phyloP scores from a whole-genome alignment of 495 filamentous ascomycete species.

The Jackrogersella minutella region DNA sequence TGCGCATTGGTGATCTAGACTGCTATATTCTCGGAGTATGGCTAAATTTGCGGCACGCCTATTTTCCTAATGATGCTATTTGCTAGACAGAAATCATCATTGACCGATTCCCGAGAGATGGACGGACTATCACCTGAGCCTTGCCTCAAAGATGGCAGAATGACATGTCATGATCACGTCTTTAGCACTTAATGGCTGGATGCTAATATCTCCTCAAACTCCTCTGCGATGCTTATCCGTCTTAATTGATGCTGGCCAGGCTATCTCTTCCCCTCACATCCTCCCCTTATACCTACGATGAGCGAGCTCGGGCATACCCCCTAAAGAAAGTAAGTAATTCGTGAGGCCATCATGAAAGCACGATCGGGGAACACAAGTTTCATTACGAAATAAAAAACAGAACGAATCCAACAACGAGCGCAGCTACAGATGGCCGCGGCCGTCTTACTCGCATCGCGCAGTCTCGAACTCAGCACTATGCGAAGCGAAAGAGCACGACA shows the following conservation, averaged over 20 bases:
- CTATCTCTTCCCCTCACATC: background rate
- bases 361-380: background rate
- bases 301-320: slow-evolving; percentile 8
- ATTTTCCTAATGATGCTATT: slow-evolving; percentile 11
- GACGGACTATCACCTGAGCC: background rate
- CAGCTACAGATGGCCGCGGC: background rate
- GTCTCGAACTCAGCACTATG: background rate
- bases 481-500: background rate
- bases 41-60: background rate
- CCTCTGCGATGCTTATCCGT: background rate
- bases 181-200: background rate
- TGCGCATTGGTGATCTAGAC: slow-evolving; percentile 1
- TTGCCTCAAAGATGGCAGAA: background rate
- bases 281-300: background rate
- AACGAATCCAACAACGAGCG: background rate
- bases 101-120: background rate
- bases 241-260: slow-evolving; percentile 9
- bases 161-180: background rate
- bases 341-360: background rate
- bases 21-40: background rate
- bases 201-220: background rate
- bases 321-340: slow-evolving; percentile 21
- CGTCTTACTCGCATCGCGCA: background rate
- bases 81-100: slow-evolving; percentile 5
- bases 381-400: too few relatives aligned